These are phyloP conservation scores for Carex scoparia DNA, from an alignment of 176 grass and related monocot species.

Conservation along the genomic window DNA sequence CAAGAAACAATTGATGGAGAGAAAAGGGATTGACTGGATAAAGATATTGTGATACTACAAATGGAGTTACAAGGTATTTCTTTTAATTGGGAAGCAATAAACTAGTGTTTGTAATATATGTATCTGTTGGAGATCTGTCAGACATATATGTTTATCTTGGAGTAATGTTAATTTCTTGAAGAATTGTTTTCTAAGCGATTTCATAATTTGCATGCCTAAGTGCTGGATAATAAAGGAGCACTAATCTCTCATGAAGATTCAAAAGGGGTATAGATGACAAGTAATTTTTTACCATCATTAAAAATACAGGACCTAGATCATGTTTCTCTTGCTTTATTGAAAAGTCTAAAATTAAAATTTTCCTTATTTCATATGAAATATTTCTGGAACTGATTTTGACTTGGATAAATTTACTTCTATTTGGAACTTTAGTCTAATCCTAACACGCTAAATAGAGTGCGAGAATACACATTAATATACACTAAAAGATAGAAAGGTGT, in stretches of 20 bases:
- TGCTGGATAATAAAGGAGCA: not conserved
- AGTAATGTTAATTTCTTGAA: not conserved
- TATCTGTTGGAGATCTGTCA: not conserved
- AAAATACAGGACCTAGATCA: not conserved
- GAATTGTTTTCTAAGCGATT: not conserved
- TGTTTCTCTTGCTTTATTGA: not conserved
- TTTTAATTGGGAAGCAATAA: not conserved
- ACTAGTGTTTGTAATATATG: constrained; percentile 1
- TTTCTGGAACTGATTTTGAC: not conserved
- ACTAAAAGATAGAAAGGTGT: too few relatives aligned
- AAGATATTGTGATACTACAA: not conserved
- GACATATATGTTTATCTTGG: not conserved
- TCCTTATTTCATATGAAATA: not conserved
- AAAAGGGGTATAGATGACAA: not conserved
- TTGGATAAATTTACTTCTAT: not conserved
- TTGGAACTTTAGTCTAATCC: too few relatives aligned
- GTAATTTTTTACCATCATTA: not conserved
- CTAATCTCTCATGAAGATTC: not conserved
- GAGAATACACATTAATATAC: too few relatives aligned
- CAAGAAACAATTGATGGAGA: constrained; percentile 24
- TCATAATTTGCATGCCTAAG: not conserved
- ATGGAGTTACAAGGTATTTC: not conserved
- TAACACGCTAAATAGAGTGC: too few relatives aligned
- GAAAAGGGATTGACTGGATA: constrained; percentile 38
- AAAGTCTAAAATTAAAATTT: not conserved